A percentile compares a stretch with the other conserved stretches of the same genome.
Conservation (phyloP, 139 green algal genomes). For the Zygnema cylindricum region DNA sequence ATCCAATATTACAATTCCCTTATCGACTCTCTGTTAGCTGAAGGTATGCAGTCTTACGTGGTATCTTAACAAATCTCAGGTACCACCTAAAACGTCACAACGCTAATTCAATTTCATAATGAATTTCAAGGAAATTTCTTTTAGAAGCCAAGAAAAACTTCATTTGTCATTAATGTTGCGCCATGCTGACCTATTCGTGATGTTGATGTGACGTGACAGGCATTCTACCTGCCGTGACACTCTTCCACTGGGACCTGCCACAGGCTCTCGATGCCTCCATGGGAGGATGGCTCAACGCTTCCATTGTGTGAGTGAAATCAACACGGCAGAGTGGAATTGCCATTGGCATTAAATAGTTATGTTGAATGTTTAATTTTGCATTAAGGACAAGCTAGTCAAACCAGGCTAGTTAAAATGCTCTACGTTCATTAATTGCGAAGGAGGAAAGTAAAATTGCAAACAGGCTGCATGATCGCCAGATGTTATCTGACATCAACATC, state of each 20-base stretch:
- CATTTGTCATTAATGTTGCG: not conserved
- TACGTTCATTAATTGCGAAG: not conserved
- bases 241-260: constrained; percentile 57
- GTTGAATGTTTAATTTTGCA: not conserved
- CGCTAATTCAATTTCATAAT: no score
- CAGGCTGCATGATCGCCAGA: no score
- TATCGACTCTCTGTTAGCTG: not conserved
- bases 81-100: not conserved
- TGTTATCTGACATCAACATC: no score
- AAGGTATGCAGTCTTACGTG: not conserved
- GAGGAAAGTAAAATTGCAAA: no score
- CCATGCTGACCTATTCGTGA: not conserved
- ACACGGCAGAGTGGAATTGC: not conserved
- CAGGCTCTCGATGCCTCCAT: constrained; percentile 4
- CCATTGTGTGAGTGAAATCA: constrained; percentile 21
- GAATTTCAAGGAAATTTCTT: no score
- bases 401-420: not conserved
- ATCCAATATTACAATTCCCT: constrained; percentile 24
- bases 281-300: constrained; percentile 47
- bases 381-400: not conserved
- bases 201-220: no score
- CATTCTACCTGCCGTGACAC: constrained; percentile 43
- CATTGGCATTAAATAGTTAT: no score
- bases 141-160: not conserved
- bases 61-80: not conserved